Base-by-base conservation (phyloP, 1,139 yeast genomes). In the Suhomyces coccinellae region DNA sequence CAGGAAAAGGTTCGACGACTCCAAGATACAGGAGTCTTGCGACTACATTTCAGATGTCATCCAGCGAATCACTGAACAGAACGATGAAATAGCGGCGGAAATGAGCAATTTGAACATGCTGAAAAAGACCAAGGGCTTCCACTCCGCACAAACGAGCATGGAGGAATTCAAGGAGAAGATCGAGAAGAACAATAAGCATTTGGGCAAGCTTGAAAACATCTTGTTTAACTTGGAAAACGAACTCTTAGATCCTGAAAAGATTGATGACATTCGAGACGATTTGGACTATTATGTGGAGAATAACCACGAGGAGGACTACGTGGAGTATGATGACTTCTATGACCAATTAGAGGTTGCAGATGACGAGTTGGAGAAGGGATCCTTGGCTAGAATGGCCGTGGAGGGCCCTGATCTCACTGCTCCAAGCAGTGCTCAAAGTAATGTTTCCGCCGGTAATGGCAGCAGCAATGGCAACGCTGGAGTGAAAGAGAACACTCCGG, bases 291-390 rank as follows among this genome's bases (percentile, higher is more conserved):
- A 90, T 63, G 96, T 95, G 37, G 98, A 93, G 52, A 87, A 93
- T 52, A 95, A 93, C 61, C 95, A 87, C 66, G 97, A 90, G 47
- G 96, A 85, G n/a, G 97, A 91, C 58, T 95, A 90, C 64, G 87
- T 93, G 20, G 98, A 93, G 60, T 96, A 93, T 64, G 98, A 93
- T 57, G 93, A 90, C 30, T 82, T 93, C 52, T 93, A 93, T 62
- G 98, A 93, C 55, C 90, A 83, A 47, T 77, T 93, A 53, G 93
- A 87, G 44, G 77, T 89, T 42, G 81, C 58, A 17, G 58, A 52
- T 34, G 57, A 54, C 22, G 86, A 80, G 40, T 82, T 79, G 43
- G 73, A 72, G 53, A 69, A 56, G 7, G 83, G 81, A 22, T 69
- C 71, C 24, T 73, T 73, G 46, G 80, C 73, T 6, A 54, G 73